Base-by-base conservation (phyloP, 1,139 yeast species). In the Candida albicans region DNA sequence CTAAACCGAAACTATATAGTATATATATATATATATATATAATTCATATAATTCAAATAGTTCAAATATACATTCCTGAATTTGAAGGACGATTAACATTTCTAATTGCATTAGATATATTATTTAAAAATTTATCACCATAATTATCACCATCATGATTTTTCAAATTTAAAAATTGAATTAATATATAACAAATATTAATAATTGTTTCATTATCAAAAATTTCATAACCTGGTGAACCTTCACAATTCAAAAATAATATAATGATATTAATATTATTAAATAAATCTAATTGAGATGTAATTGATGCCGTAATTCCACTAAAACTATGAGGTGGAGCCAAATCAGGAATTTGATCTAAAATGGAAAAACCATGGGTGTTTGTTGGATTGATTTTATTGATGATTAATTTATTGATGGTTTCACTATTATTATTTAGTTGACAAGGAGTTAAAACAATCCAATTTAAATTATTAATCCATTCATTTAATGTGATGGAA, bases 241-340 rank as follows among this genome's bases (percentile, higher is more conserved):
- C 84, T 56, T 79, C 84, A 11, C 82, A 71, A 50, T 77, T 71
- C 46, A 78, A 59, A 0, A 70, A 67, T 10, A 79, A 52, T 1
- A 66, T 45, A 4, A 58, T 27, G n/a, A 44, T 40, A 10, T 42
- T 39, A 10, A 58, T 50, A 1, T 46, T 44, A 7, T 43, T 35
- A 13, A 51, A 49, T 1, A 48, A 35, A 22, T 46, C 50, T 36
- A 68, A 52, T 26, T 56, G 62, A 0, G 80, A 64, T 1, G 66
- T 52, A 2, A 78, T 33, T 0, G 81, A 59, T 0, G 77, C 85
- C 1, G 72, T 51, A 11, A 73, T 65, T 0, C 86, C 86, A 0
- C 83, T 75, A 25, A 81, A 62, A 40, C 72, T 68, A 55, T 76
- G 81, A 0, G 86, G 86, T 2, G 86, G 86, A 29, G 57, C 62